phyloP scores from a whole-genome alignment of 164 flowering plant species.

The Chimonanthus salicifolius region DNA sequence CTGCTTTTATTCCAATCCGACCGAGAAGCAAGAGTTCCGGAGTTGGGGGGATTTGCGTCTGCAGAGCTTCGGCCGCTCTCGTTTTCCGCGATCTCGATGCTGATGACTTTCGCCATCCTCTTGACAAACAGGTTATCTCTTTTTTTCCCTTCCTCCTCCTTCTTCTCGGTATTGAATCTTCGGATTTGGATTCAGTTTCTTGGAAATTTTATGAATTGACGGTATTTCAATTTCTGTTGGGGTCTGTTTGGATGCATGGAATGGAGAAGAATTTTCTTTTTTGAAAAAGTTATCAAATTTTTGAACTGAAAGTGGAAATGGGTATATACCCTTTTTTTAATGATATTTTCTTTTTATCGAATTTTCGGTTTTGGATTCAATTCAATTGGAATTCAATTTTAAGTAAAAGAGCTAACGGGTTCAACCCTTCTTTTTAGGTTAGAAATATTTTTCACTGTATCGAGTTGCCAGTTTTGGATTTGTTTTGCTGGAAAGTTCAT shows the following conservation, averaged over 20 bases:
- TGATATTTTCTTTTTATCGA: no score
- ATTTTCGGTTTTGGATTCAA: no score
- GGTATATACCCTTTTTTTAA: no score
- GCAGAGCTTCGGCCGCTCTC: constrained; percentile 16
- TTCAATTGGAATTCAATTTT: no score
- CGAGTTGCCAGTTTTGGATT: no score
- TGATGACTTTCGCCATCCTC: constrained; percentile 34
- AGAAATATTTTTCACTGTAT: no score
- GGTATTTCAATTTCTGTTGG: not conserved
- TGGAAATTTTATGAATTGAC: not conserved
- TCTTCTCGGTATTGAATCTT: not conserved
- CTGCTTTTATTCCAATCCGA: constrained; percentile 8
- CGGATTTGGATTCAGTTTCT: not conserved
- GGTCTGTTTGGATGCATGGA: not conserved
- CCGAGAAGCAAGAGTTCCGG: constrained; percentile 1
- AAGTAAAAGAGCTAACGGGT: no score
- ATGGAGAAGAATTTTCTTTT: no score
- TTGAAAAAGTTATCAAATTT: no score
- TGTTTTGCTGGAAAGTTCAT: no score
- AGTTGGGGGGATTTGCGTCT: constrained; percentile 6
- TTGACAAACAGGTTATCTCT: constrained; percentile 27
- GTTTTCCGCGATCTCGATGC: constrained; percentile 29
- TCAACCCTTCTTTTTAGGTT: no score
- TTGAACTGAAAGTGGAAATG: no score
- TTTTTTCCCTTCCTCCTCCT: not conserved